A percentile compares a stretch with the other conserved stretches of the same genome.
Evolutionary conservation across 179 eudicot species (phyloP).

Genomic region (Monotropa hypopitys): DNA sequence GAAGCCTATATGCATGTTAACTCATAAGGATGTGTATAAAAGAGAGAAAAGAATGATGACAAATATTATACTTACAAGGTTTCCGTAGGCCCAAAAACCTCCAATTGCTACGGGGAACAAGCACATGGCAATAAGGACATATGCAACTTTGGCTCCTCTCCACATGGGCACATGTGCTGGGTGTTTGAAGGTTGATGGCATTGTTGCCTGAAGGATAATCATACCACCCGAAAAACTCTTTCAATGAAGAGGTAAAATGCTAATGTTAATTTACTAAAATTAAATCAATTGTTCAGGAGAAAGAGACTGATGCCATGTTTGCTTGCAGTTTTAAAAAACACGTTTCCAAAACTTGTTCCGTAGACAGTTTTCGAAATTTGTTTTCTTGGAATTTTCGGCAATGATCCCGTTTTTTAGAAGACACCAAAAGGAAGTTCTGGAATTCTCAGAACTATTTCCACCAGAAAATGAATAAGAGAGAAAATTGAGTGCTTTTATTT

Average conservation of each 20-base stretch:
- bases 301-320: background rate
- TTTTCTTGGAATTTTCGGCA: too few species aligned
- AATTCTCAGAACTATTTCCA: too few species aligned
- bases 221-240: background rate
- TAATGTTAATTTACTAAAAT: background rate
- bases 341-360: too few species aligned
- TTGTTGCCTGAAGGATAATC: slow-evolving; percentile 60
- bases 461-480: too few species aligned
- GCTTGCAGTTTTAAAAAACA: too few species aligned
- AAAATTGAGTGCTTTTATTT: too few species aligned
- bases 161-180: slow-evolving; percentile 99
- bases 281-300: background rate
- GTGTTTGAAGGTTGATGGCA: slow-evolving; percentile 95
- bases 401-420: too few species aligned
- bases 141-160: slow-evolving; percentile 95
- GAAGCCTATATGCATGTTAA: background rate
- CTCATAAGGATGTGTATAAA: background rate
- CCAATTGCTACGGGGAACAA: slow-evolving; percentile 86
- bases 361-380: too few species aligned
- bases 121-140: slow-evolving; percentile 77
- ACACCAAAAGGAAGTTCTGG: too few species aligned
- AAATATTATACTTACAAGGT: slow-evolving; percentile 48
- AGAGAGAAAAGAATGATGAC: background rate
- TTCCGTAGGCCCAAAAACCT: slow-evolving; percentile 96
- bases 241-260: background rate